Base-by-base conservation (phyloP, 2,329 filamentous ascomycete genomes). In the Dactylellina parvicollis region DNA sequence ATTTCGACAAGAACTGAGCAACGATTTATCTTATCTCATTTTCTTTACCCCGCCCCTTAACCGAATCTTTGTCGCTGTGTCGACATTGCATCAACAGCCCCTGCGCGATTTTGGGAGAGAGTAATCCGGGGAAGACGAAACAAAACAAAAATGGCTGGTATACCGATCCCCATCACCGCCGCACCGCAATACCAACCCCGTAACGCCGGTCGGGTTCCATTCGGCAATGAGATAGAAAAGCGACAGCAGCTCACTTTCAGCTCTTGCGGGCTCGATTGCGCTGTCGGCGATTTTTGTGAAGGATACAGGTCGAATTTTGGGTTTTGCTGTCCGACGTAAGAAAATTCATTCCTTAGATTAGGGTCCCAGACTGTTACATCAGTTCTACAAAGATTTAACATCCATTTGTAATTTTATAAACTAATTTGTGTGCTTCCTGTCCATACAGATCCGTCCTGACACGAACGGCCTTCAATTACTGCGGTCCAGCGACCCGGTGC, bases 251-350 rank as follows among this genome's bases (percentile, higher is more conserved):
- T 72, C 14, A 72, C 67, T 0, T 72, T 72, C 16, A 60, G 67
- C 28, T 46, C 67, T 2, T 72, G 67, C 52, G 67, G 67, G 9
- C 32, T 72, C 24, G 16, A 59, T 5, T 72, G 67, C 54, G 59
- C 42, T 4, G 20, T 34, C n/a, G 59, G 40, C 8, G 52, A 72
- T n/a, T 72, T 72, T 20, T 72, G 67, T 18, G 59, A 72, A 30
- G 52, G 55, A 22, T 72, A 72, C 24, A 42, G 59, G 32, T 59
- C 67, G 52, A 72, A 64, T 47, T 65, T 62, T 26, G 67, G 67
- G 40, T 72, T 72, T 30, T 72, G 67, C 28, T 72, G 67, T 32
- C 67, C 67, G 26, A 38, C 52, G 67, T 72, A 72, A 65, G 67
- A 26, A 50, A 30, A 12, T 5, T n/a, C 20, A 7, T 52, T 14